Conservation (phyloP, 2,329 filamentous ascomycete genomes). For the Botrytis squamosa region DNA sequence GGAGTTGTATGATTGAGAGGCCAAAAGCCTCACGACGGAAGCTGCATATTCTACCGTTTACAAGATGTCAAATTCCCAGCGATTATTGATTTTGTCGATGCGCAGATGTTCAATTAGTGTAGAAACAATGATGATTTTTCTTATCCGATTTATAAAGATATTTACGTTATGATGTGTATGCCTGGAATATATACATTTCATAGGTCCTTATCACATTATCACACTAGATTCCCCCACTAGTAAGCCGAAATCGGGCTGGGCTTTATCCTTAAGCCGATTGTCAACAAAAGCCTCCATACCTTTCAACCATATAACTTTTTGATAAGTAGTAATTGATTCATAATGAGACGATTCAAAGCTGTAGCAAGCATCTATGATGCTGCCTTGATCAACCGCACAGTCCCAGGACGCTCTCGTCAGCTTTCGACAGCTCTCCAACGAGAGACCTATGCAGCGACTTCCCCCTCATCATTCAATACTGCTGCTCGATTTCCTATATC, state of each 20-base stretch:
- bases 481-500: constrained; percentile 10
- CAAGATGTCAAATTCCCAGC: neutral
- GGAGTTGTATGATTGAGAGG: constrained; percentile 21
- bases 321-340: constrained; percentile 29
- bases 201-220: neutral
- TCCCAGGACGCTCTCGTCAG: constrained; percentile 28
- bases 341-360: constrained; percentile 38
- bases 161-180: neutral
- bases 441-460: constrained; percentile 18
- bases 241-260: constrained; percentile 13
- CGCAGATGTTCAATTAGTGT: constrained; percentile 33
- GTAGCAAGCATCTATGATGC: constrained; percentile 29
- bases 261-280: constrained; percentile 21
- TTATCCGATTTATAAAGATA: neutral
- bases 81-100: constrained; percentile 13
- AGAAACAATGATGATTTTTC: constrained; percentile 16
- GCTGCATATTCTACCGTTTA: constrained; percentile 13
- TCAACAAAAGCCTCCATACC: constrained; percentile 10
- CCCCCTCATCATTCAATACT: constrained; percentile 18
- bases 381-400: constrained; percentile 19
- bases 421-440: constrained; percentile 33
- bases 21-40: constrained; percentile 14
- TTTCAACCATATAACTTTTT: constrained; percentile 16
- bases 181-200: neutral
- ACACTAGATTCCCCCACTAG: constrained; percentile 2